A percentile compares a stretch with the other conserved stretches of the same genome.
These are phyloP conservation scores for Terfezia claveryi DNA, from an alignment of 495 filamentous ascomycete genomes.

Conservation along the genomic window DNA sequence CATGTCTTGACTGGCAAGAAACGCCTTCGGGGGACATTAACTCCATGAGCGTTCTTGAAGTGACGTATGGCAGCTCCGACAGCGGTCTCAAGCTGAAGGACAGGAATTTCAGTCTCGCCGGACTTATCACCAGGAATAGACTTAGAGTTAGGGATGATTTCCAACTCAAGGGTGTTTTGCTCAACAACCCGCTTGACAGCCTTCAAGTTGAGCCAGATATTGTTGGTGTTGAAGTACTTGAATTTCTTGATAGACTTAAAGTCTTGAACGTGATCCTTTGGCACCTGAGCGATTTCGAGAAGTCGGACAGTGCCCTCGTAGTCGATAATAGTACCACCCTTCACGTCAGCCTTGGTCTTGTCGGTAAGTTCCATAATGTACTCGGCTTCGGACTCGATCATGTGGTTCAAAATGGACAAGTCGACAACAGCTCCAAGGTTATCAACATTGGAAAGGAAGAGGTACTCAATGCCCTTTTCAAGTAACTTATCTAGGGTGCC, in stretches of 20 bases:
- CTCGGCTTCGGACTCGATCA: constrained; percentile 84
- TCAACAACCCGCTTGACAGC: constrained; percentile 98
- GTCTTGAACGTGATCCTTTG: constrained; percentile 98
- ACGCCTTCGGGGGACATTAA: constrained; percentile 91
- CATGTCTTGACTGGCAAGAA: constrained; percentile 99
- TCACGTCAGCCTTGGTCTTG: constrained; percentile 99
- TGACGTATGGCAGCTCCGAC: constrained; percentile 97
- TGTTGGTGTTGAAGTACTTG: constrained; percentile 99
- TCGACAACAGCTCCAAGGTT: constrained; percentile 97
- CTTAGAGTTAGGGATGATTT: constrained; percentile 99
- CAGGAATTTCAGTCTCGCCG: constrained; percentile 92
- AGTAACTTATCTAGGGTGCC: constrained; percentile 93
- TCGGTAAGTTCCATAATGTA: constrained; percentile 99
- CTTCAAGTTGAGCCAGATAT: constrained; percentile 97
- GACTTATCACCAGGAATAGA: constrained; percentile 97
- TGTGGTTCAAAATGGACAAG: constrained; percentile 93
- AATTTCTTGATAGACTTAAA: constrained; percentile 99
- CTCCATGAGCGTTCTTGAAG: constrained; percentile 94
- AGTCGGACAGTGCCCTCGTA: constrained; percentile 91
- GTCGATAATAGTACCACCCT: constrained; percentile 99
- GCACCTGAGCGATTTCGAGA: constrained; percentile 97
- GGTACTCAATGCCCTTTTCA: constrained; percentile 79
- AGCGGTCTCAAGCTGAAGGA: constrained; percentile 95
- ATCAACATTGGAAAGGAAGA: constrained; percentile 98
- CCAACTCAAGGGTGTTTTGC: constrained; percentile 95